Evolutionary conservation across 768 basidiomycete genomes (phyloP).

Genomic region (Amanita subjunquillea): DNA sequence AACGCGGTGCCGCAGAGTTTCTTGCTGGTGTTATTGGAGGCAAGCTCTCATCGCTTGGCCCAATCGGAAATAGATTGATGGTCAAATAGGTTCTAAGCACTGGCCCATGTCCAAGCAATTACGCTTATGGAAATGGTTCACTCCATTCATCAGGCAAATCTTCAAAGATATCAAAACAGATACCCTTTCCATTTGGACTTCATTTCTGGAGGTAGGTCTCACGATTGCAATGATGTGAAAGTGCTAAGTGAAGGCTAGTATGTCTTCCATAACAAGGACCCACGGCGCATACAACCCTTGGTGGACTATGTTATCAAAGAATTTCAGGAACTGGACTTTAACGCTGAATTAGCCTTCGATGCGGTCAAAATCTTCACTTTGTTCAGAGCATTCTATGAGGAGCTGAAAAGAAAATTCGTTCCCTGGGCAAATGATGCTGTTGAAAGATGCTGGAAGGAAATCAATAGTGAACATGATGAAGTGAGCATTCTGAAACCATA

Average conservation of each 20-base stretch:
- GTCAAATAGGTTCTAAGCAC: constrained; percentile 62
- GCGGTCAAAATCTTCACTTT: constrained; percentile 60
- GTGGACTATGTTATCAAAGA: constrained; percentile 62
- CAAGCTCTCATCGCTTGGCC: constrained; percentile 10
- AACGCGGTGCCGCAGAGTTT: constrained; percentile 80
- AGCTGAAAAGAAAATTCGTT: constrained; percentile 70
- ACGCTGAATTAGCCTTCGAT: constrained; percentile 76
- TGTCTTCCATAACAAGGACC: constrained; percentile 70
- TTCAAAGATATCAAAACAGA: constrained; percentile 76
- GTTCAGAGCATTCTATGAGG: constrained; percentile 62
- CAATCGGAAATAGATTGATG: constrained; percentile 9
- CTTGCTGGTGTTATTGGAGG: constrained; percentile 65
- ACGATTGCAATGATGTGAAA: background rate
- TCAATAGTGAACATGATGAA: constrained; percentile 73
- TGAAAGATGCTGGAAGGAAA: constrained; percentile 58
- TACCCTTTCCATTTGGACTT: constrained; percentile 69
- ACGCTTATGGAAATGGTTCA: constrained; percentile 73
- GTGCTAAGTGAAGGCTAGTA: constrained; percentile 34
- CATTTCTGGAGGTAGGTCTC: constrained; percentile 55
- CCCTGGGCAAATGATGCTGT: constrained; percentile 68
- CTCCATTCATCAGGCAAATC: constrained; percentile 52
- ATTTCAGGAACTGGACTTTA: constrained; percentile 63
- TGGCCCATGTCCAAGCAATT: constrained; percentile 71
- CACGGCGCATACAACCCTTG: constrained; percentile 71
- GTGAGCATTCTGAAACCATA: constrained; percentile 23